A percentile compares a stretch with the other conserved stretches of the same genome.
These are phyloP conservation scores for Malus hybrid DNA, from an alignment of 331 rosid species.

Conservation along the genomic window DNA sequence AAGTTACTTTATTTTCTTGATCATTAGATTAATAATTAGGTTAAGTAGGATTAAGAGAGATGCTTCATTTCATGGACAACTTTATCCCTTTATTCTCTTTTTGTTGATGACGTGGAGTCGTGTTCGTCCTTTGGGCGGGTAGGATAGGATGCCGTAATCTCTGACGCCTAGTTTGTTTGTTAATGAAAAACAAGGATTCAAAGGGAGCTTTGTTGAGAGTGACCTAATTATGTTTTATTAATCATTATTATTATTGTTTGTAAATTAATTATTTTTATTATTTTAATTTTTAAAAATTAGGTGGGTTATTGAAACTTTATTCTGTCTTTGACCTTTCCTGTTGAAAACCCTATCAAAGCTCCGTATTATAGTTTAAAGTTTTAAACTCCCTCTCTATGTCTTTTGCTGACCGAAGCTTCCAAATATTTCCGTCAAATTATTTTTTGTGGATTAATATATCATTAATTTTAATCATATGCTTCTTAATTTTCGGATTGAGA, in stretches of 20 bases:
- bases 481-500: background rate
- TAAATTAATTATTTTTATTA: background rate
- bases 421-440: background rate
- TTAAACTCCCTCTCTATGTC: background rate
- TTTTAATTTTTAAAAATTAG: background rate
- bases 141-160: constrained; percentile 31
- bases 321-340: background rate
- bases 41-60: background rate
- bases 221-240: background rate
- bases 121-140: constrained; percentile 4
- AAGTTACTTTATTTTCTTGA: background rate
- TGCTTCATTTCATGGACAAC: constrained; percentile 1
- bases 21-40: background rate
- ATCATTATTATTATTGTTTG: background rate
- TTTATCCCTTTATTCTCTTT: constrained; percentile 3
- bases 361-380: background rate
- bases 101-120: constrained; percentile 7
- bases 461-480: no score
- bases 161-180: constrained; percentile 19
- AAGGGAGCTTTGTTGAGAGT: background rate
- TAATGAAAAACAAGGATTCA: background rate
- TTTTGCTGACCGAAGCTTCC: background rate
- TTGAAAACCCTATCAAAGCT: background rate
- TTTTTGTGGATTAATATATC: background rate
- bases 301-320: background rate